phyloP scores from a whole-genome alignment of 2,329 filamentous ascomycete species.

The Colletotrichum sp. region DNA sequence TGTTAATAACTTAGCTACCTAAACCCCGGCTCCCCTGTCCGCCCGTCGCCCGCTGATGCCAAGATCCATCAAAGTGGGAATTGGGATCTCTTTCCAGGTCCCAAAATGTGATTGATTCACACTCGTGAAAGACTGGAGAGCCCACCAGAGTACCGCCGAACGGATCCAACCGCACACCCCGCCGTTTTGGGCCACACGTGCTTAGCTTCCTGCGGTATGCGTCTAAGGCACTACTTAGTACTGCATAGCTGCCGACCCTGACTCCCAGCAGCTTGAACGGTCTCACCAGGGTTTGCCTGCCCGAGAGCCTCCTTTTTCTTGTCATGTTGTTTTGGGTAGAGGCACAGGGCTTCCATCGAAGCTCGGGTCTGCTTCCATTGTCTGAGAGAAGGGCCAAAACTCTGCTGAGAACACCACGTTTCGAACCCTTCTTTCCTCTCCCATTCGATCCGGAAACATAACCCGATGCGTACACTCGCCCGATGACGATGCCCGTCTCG shows the following conservation, averaged over 20 bases:
- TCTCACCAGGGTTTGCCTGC: background rate
- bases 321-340: background rate
- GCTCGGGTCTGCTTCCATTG: background rate
- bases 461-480: background rate
- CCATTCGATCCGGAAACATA: background rate
- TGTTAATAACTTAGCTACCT: background rate
- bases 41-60: constrained; percentile 7
- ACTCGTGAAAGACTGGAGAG: background rate
- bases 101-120: background rate
- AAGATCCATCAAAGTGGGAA: background rate
- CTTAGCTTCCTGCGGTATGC: background rate
- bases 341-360: background rate
- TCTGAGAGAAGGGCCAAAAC: background rate
- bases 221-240: background rate
- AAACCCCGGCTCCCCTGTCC: background rate
- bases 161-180: constrained; percentile 17
- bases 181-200: constrained; percentile 1
- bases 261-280: background rate
- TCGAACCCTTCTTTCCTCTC: background rate
- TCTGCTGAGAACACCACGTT: constrained; percentile 1
- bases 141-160: background rate
- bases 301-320: background rate
- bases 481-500: background rate
- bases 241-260: background rate
- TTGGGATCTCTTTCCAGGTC: background rate